Evolutionary conservation across 352 stramenopile species (phyloP).

Genomic region (Globisporangium recalcitrans): DNA sequence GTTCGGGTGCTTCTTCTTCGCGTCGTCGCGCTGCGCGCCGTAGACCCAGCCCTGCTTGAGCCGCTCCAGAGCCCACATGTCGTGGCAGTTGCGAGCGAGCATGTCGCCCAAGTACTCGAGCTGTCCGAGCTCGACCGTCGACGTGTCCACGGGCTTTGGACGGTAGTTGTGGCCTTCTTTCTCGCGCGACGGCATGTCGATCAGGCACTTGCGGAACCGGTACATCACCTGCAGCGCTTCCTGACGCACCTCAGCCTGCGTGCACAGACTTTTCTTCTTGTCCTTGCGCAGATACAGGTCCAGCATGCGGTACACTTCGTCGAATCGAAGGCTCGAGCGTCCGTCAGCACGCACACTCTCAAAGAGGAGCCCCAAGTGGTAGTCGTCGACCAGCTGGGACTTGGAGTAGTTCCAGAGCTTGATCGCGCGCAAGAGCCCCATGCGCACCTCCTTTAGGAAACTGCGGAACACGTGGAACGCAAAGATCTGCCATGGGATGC

Average conservation of each 20-base stretch:
- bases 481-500: constrained; percentile 72
- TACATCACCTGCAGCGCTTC: constrained; percentile 87
- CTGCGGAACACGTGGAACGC: constrained; percentile 64
- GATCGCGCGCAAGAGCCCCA: constrained; percentile 63
- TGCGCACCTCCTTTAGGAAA: constrained; percentile 69
- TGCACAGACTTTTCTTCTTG: constrained; percentile 57
- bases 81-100: constrained; percentile 79
- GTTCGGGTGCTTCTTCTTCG: constrained; percentile 73
- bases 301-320: constrained; percentile 83
- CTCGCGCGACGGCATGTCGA: constrained; percentile 86
- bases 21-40: constrained; percentile 62
- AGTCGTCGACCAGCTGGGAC: constrained; percentile 74
- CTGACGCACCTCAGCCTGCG: constrained; percentile 64
- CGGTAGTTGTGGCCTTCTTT: constrained; percentile 87
- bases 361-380: constrained; percentile 78
- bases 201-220: constrained; percentile 83
- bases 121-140: constrained; percentile 58
- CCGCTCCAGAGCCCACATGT: constrained; percentile 82
- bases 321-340: constrained; percentile 67
- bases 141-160: constrained; percentile 82
- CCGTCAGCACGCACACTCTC: constrained; percentile 69
- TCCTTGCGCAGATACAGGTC: constrained; percentile 82
- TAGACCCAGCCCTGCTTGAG: constrained; percentile 85
- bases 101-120: constrained; percentile 72
- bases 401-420: constrained; percentile 84